Conservation (phyloP, 352 stramenopile species). For the Thalassiosira delicatula region DNA sequence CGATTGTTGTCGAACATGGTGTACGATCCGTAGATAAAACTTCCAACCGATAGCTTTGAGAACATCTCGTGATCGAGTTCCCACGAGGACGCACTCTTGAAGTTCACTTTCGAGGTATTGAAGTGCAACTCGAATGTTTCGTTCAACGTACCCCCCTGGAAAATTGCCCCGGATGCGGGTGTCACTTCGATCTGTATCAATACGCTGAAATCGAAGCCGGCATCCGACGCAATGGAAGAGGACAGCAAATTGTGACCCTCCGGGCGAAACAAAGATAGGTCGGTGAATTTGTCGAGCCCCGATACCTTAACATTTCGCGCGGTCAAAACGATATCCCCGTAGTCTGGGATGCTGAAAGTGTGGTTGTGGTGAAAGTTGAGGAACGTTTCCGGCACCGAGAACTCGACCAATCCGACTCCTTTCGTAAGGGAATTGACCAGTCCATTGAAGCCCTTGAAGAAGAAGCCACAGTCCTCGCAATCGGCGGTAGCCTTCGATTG, state of each 20-base stretch:
- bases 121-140: conserved; percentile 61
- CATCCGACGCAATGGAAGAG: conserved; percentile 47
- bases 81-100: conserved; percentile 25
- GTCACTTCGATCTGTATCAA: conserved; percentile 51
- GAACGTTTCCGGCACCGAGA: conserved; percentile 53
- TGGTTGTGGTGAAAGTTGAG: conserved; percentile 55
- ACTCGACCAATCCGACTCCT: conserved; percentile 26
- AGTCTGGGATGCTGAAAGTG: conserved; percentile 57
- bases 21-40: conserved; percentile 60
- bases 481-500: conserved; percentile 8
- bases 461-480: conserved; percentile 62
- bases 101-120: conserved; percentile 50
- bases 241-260: conserved; percentile 40
- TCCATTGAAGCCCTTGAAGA: conserved; percentile 72
- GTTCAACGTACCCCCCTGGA: conserved; percentile 50
- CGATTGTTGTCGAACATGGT: conserved; percentile 55
- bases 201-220: conserved; percentile 49
- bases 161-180: conserved; percentile 30
- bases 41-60: conserved; percentile 51
- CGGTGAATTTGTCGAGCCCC: conserved; percentile 60
- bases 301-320: conserved; percentile 37
- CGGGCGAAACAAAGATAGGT: conserved; percentile 49
- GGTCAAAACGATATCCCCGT: conserved; percentile 52
- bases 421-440: conserved; percentile 56
- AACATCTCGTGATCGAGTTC: conserved; percentile 57